Evolutionary conservation across 495 filamentous ascomycete genomes (phyloP), one percentile per base, ranked within the genome.

Genomic region (Halenospora varia): DNA sequence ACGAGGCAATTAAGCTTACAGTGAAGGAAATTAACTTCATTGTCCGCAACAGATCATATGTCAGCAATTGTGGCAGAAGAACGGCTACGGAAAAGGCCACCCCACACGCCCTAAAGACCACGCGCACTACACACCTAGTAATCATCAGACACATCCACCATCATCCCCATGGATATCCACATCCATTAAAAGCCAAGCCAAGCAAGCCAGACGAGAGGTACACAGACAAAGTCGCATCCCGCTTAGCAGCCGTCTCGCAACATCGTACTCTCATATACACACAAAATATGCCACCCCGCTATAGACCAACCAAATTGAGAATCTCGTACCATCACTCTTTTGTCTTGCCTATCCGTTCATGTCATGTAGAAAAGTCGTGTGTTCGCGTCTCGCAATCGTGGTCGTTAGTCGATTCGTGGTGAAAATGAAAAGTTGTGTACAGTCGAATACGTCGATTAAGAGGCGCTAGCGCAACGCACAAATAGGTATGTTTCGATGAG

Each of bases 191-290:
- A 62, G 58, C 53, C 50, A 62, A 57, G 60, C 55, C 25, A 51
- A 51, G 50, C 50, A 55, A 62, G 56, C 57, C 55, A 65, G 46
- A 51, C 54, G 57, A 54, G 45, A 61, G 58, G 41, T 64, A 61
- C 58, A 65, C 62, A 65, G 59, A 65, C 59, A 65, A 62, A 61
- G 52, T 59, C 49, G 56, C 62, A 61, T 56, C 49, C 35, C 59
- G 59, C 62, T 61, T 44, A 57, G n/a, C 17, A 26, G 35, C 45
- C 18, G 22, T 59, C 56, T 47, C 18, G 29, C 51, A 59, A 53
- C 25, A 65, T 59, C 58, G 55, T 59, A 65, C 55, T 56, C 22
- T 61, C 55, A 65, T 53, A 65, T 62, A 61, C 62, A 59, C 52
- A 45, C 46, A 51, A 51, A 56, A 53, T 44, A 40, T 41, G 29